Conservation (phyloP, 148 eudicot species). For the Vaccinium vitisidaea region DNA sequence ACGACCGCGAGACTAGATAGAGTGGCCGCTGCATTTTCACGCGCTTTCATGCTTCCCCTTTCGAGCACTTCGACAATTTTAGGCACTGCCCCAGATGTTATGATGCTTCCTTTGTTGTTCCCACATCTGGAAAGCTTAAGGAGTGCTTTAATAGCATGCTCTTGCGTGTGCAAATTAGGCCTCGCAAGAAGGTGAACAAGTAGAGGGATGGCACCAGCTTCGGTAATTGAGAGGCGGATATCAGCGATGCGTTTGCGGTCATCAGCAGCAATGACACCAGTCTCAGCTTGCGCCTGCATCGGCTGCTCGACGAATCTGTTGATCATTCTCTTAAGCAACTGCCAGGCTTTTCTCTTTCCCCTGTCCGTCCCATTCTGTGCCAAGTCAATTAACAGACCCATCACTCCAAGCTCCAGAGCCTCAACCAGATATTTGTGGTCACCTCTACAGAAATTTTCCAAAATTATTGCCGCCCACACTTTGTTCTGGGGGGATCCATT, state of each 20-base stretch:
- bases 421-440: slow-evolving; percentile 35
- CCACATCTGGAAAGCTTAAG: slow-evolving; percentile 87
- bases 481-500: too few relatives aligned
- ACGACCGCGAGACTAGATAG: slow-evolving; percentile 85
- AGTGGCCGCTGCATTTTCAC: slow-evolving; percentile 93
- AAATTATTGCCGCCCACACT: too few relatives aligned
- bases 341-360: slow-evolving; percentile 82
- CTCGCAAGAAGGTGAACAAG: slow-evolving; percentile 60
- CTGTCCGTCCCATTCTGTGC: slow-evolving; percentile 80
- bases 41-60: too few relatives aligned
- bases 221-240: slow-evolving; percentile 80
- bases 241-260: slow-evolving; percentile 60
- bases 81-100: slow-evolving; percentile 71
- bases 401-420: slow-evolving; percentile 67
- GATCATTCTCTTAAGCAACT: slow-evolving; percentile 62
- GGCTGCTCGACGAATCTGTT: slow-evolving; percentile 65
- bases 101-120: slow-evolving; percentile 76
- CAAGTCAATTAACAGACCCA: slow-evolving; percentile 53
- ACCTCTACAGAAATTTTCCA: too few relatives aligned
- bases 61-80: too few relatives aligned
- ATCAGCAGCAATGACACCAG: too few relatives aligned
- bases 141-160: slow-evolving; percentile 89
- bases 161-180: slow-evolving; percentile 72
- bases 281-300: slow-evolving; percentile 35
- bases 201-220: slow-evolving; percentile 85